Base-by-base conservation (phyloP, 768 basidiomycete species). In the Gelatoporia subvermispora region DNA sequence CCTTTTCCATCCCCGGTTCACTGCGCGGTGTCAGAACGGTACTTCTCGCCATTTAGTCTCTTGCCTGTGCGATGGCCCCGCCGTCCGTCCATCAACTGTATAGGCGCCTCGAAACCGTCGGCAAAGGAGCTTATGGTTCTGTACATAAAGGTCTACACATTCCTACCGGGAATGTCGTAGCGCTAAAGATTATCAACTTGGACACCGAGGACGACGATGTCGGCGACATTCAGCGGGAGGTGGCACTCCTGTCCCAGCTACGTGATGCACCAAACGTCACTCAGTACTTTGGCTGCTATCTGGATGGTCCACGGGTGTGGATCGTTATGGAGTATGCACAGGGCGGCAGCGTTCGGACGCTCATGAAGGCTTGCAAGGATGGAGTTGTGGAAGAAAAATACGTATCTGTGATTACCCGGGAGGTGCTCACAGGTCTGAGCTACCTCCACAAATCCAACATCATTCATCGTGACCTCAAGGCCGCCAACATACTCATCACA, bases 311-410 rank as follows among this genome's bases (percentile, higher is more conserved):
- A 23, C 88, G 91, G 42, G 92, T 99, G 9, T 99, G 96, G 94
- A 98, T 99, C 57, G 91, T 86, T 34, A 99, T 99, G 96, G 96
- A 99, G 65, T 84, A 85, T 59, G 96, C 96, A 8, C 85, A 93
- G 54, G 95, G 95, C 4, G 96, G 96, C 7, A 94, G 91, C 62
- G 90, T 97, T 5, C 75, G 90, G 40, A 88, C 92, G 2, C 75
- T 99, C 57, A 93, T 96, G 84, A 93, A 96, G 65, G 85, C 90
- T 0, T 81, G 82, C 53, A 81, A 74, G 53, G 79, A 81, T 50
- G 81, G 79, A 0, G 75, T 80, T 45, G 68, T 98, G 44, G 94
- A 95, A 67, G 96, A 99, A 69, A 83, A 82, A 61, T 93, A 91
- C 64, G 84, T 87, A 42, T 85, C 84, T 50, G 68, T 97, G 65